A percentile compares a stretch with the other conserved stretches of the same genome.
phyloP scores from a whole-genome alignment of 345 rosid genomes.

The Acer campestre region DNA sequence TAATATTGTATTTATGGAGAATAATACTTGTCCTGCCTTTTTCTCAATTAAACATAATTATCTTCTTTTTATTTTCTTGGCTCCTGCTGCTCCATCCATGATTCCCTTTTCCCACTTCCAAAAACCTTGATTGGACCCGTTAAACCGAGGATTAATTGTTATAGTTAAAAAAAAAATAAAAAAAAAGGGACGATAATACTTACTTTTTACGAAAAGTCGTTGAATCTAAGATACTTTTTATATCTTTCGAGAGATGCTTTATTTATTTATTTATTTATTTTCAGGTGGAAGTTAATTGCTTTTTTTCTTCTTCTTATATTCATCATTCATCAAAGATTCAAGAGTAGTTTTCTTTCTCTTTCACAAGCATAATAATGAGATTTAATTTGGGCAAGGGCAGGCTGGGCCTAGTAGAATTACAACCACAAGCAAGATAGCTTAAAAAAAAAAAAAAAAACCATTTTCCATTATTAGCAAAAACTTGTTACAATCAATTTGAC shows the following conservation, averaged over 20 bases:
- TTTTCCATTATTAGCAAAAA: constrained; percentile 8
- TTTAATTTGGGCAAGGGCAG: background rate
- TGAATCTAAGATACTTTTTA: no score
- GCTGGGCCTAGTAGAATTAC: background rate
- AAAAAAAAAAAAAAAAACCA: background rate
- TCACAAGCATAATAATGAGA: constrained; percentile 10
- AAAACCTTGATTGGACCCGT: no score
- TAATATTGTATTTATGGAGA: background rate
- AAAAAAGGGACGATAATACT: no score
- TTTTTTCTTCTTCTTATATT: background rate
- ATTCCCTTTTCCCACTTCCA: no score
- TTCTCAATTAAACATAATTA: background rate
- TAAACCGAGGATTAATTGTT: no score
- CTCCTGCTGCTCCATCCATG: no score
- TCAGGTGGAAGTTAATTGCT: background rate
- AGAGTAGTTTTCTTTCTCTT: background rate
- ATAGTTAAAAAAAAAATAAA: no score
- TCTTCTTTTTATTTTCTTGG: background rate
- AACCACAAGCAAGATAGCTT: background rate
- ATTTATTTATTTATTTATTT: no score
- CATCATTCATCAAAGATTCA: background rate
- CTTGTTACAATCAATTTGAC: background rate
- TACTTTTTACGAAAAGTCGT: no score
- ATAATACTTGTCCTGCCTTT: background rate
- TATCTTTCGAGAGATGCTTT: no score